Conservation (phyloP, 208 protist species). For the Herpetomonas samuelpessoai region DNA sequence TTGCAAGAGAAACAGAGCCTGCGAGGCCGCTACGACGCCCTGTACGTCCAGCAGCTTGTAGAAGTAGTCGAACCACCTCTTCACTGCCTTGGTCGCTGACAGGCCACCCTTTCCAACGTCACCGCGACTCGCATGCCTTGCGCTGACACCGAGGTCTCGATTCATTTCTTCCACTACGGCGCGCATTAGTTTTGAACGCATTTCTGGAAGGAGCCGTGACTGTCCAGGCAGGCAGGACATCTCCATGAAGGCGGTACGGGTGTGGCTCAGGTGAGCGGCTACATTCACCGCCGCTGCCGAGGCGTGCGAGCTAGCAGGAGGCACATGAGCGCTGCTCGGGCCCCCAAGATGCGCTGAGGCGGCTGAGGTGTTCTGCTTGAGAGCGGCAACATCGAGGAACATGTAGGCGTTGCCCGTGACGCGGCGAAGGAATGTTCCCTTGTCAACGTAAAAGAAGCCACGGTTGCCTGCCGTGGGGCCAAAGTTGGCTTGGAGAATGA, state of each 20-base stretch:
- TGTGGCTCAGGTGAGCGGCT: neutral
- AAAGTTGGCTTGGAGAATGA: constrained; percentile 80
- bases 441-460: constrained; percentile 68
- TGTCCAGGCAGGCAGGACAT: no score
- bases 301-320: no score
- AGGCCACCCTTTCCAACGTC: no score
- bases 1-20: constrained; percentile 33
- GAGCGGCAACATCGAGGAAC: constrained; percentile 36
- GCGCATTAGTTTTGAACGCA: no score
- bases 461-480: constrained; percentile 40
- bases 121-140: no score
- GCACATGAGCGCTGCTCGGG: no score
- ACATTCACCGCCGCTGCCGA: neutral
- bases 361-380: constrained; percentile 21
- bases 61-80: neutral
- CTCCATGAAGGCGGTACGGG: neutral
- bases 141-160: no score
- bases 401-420: constrained; percentile 42
- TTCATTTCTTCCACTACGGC: no score
- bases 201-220: no score
- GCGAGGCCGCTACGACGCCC: constrained; percentile 12
- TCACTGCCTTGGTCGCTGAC: constrained; percentile 1
- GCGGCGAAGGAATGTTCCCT: constrained; percentile 54
- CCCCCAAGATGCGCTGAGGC: no score
- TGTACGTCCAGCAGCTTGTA: neutral